Conservation (phyloP, 164 flowering plant genomes). For the Magnolia sinica region DNA sequence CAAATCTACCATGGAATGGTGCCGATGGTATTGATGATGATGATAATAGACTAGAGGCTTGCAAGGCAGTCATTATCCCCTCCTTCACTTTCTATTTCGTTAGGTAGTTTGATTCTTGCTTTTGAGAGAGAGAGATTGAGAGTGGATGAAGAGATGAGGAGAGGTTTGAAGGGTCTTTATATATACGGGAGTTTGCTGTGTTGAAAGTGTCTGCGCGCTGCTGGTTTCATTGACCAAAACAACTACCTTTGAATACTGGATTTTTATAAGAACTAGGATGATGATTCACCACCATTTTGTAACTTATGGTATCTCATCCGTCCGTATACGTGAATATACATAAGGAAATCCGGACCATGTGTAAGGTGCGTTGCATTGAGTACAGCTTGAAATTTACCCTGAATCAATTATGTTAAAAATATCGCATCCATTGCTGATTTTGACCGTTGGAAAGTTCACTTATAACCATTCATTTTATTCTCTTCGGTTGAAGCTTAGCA, state of each 20-base stretch:
- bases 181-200: neutral
- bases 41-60: conserved; percentile 8
- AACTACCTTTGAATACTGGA: neutral
- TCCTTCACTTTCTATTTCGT: neutral
- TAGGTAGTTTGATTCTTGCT: neutral
- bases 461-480: neutral
- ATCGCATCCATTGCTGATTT: too few species aligned
- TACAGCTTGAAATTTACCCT: neutral
- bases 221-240: neutral
- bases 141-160: neutral
- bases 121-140: neutral
- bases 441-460: neutral
- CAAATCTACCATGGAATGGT: neutral
- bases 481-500: neutral
- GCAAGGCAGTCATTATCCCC: conserved; percentile 18
- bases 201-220: neutral
- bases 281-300: neutral
- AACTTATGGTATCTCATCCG: neutral
- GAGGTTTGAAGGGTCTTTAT: neutral
- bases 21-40: neutral
- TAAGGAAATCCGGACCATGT: neutral
- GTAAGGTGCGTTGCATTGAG: neutral
- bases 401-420: neutral
- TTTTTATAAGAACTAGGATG: neutral
- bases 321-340: neutral